These are phyloP conservation scores for Aspergillus uvarum DNA, from an alignment of 2,329 filamentous ascomycete genomes.

Conservation along the genomic window DNA sequence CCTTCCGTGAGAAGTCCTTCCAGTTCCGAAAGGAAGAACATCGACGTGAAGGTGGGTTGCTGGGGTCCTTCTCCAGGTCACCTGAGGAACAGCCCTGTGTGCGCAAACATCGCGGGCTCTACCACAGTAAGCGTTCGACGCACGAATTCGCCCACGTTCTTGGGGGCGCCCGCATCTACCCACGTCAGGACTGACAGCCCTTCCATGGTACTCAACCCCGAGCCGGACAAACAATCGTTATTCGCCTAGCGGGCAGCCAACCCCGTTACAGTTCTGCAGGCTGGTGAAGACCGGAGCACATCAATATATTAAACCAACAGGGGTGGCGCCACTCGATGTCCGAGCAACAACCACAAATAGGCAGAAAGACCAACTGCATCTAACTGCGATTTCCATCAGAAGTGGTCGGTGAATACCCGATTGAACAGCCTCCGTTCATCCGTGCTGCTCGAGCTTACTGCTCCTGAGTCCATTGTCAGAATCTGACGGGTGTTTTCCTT, in stretches of 20 bases:
- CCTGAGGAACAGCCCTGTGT: background rate
- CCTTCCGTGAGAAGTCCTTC: background rate
- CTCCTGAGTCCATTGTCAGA: background rate
- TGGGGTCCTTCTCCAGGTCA: background rate
- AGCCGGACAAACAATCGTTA: background rate
- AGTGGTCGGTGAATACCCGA: background rate
- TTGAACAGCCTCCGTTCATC: slow-evolving; percentile 2
- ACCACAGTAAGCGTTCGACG: background rate
- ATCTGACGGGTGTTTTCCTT: background rate
- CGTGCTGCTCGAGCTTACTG: slow-evolving; percentile 4
- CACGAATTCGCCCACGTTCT: background rate
- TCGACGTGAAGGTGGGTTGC: background rate
- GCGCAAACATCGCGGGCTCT: background rate
- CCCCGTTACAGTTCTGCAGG: background rate
- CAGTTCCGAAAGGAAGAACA: background rate
- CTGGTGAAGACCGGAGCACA: background rate
- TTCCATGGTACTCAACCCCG: background rate
- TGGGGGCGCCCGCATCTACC: background rate
- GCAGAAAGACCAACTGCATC: background rate
- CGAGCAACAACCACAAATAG: background rate
- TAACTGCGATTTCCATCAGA: background rate
- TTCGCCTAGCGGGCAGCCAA: background rate
- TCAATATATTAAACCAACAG: background rate
- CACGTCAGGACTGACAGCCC: background rate
- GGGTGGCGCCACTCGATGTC: background rate